Percentiles rank a stretch among this genome's conserved stretches.
phyloP scores from a whole-genome alignment of 2,329 filamentous ascomycete genomes.

The Aaosphaeria pasadenensis region DNA sequence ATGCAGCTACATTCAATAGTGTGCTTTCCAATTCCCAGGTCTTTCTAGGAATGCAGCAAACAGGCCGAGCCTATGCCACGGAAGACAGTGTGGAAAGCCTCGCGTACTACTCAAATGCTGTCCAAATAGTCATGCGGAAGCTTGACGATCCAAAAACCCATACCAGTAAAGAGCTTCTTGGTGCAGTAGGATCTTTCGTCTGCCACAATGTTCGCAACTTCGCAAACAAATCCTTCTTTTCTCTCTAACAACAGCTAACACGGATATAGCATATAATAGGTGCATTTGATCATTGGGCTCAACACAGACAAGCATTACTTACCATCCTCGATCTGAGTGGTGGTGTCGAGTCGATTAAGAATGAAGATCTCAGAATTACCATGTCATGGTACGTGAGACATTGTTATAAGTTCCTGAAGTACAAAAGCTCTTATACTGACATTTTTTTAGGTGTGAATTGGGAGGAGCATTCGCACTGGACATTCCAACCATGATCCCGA shows the following conservation, averaged over 20 bases:
- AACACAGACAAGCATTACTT: slow-evolving; percentile 20
- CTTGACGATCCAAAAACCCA: slow-evolving; percentile 19
- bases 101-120: slow-evolving; percentile 18
- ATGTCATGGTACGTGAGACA: slow-evolving; percentile 20
- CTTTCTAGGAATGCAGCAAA: slow-evolving; percentile 16
- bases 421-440: neutral
- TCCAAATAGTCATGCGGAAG: slow-evolving; percentile 11
- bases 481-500: slow-evolving; percentile 18
- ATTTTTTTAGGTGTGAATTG: slow-evolving; percentile 20
- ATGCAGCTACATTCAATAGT: slow-evolving; percentile 19
- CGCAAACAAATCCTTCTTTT: neutral
- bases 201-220: no score
- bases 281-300: slow-evolving; percentile 17
- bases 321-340: slow-evolving; percentile 22
- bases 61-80: slow-evolving; percentile 16
- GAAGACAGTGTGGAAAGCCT: slow-evolving; percentile 18
- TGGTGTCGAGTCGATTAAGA: slow-evolving; percentile 17
- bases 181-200: slow-evolving; percentile 10
- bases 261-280: slow-evolving; percentile 9
- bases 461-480: slow-evolving; percentile 27
- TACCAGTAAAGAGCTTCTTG: slow-evolving; percentile 17
- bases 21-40: slow-evolving; percentile 26
- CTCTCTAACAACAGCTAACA: neutral
- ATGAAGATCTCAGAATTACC: slow-evolving; percentile 23
- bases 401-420: no score